Conservation (phyloP, 345 rosid species). For the Abelmoschus esculentus region DNA sequence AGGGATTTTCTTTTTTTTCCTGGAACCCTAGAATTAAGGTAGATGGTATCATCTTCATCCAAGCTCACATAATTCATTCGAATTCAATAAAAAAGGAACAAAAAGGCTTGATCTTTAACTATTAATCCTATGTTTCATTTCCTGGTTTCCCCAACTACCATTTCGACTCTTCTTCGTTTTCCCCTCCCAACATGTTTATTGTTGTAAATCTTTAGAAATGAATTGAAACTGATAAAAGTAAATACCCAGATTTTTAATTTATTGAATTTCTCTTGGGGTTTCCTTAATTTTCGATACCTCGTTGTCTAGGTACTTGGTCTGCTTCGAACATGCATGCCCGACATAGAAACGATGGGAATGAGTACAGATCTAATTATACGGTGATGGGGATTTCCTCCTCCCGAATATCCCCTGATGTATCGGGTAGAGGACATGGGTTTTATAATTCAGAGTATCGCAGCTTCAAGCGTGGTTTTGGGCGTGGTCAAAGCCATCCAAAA, state of each 20-base stretch:
- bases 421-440: constrained; percentile 70
- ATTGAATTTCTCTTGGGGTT: not conserved
- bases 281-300: not conserved
- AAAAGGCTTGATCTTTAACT: not conserved
- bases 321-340: constrained; percentile 64
- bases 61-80: not conserved
- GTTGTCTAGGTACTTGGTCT: not conserved
- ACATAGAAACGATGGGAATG: constrained; percentile 85
- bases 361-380: constrained; percentile 66
- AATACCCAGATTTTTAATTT: not conserved
- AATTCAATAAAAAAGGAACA: not conserved
- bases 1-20: not conserved
- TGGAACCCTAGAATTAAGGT: not conserved
- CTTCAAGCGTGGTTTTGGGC: constrained; percentile 72
- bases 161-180: not conserved
- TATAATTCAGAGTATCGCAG: constrained; percentile 63
- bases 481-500: constrained; percentile 60
- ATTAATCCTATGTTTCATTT: not conserved
- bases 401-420: constrained; percentile 50
- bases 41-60: not conserved
- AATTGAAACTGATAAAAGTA: not conserved
- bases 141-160: not conserved
- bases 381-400: constrained; percentile 58
- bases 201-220: not conserved
- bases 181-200: not conserved